Conservation (phyloP, 192 early-diverging fungal genomes). For the Rhizoclosmatium sp. region DNA sequence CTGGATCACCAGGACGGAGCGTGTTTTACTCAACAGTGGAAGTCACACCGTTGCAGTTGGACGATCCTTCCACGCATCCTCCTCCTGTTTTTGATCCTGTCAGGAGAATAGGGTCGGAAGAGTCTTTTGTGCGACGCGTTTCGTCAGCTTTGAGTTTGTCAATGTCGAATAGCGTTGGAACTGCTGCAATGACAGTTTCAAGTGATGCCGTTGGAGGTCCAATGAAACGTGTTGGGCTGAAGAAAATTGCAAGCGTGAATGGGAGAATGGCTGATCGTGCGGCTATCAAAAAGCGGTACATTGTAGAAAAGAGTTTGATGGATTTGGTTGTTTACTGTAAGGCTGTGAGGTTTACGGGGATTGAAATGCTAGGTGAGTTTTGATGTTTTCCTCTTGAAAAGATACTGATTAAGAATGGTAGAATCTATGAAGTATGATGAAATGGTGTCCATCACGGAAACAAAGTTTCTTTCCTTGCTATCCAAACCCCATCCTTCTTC, state of each 20-base stretch:
- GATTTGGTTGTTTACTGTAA: constrained; percentile 56
- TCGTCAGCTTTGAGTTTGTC: background rate
- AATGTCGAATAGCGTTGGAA: background rate
- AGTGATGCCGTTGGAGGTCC: background rate
- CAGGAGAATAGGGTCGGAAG: background rate
- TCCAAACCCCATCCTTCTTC: constrained; percentile 33
- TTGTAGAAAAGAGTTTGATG: constrained; percentile 45
- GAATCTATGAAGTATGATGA: constrained; percentile 62
- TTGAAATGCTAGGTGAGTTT: constrained; percentile 49
- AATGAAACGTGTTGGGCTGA: background rate
- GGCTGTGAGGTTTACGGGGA: constrained; percentile 36
- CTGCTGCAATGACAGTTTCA: background rate
- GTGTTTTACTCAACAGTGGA: background rate
- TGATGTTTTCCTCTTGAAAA: background rate
- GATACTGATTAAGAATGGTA: constrained; percentile 27
- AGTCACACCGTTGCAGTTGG: background rate
- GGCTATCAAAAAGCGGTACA: constrained; percentile 32
- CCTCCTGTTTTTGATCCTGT: background rate
- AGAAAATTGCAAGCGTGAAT: background rate
- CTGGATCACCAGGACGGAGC: background rate
- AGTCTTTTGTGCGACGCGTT: background rate
- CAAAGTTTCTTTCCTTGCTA: constrained; percentile 60
- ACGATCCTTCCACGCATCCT: background rate
- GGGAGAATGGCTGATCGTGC: background rate
- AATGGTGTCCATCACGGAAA: constrained; percentile 81